A percentile compares a stretch with the other conserved stretches of the same genome.
Conservation (phyloP, 495 filamentous ascomycete genomes). For the Podospora appendiculata region DNA sequence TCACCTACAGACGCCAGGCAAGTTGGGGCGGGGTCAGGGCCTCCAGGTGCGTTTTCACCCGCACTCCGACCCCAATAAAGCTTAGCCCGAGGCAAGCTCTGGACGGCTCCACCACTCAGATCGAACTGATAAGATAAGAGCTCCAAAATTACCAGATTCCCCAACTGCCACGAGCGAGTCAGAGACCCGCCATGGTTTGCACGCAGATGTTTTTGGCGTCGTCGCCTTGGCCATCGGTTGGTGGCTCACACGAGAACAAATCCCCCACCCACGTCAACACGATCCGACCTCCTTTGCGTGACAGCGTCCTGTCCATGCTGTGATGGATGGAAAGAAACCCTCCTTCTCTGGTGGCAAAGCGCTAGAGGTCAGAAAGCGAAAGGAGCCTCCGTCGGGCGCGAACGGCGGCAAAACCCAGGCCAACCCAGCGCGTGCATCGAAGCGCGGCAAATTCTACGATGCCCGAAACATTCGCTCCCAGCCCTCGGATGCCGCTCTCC, state of each 20-base stretch:
- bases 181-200: too few species aligned
- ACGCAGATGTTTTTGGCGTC: too few species aligned
- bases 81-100: too few species aligned
- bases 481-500: conserved; percentile 59
- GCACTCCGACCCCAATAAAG: too few species aligned
- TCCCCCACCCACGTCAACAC: background rate
- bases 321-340: conserved; percentile 6
- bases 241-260: too few species aligned
- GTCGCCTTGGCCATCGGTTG: too few species aligned
- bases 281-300: background rate
- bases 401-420: conserved; percentile 1
- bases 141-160: conserved; percentile 9
- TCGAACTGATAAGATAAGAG: conserved; percentile 18
- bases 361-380: conserved; percentile 7
- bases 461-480: conserved; percentile 69
- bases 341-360: background rate
- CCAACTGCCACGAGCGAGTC: background rate
- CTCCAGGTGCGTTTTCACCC: too few species aligned
- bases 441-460: conserved; percentile 58
- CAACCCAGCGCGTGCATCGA: conserved; percentile 8
- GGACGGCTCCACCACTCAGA: too few species aligned
- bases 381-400: conserved; percentile 6
- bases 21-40: too few species aligned
- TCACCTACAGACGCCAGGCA: too few species aligned
- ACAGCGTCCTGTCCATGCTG: background rate